Evolutionary conservation across 1,284 basidiomycete genomes (phyloP).

Genomic region (Cutaneotrichosporon spelunceum): DNA sequence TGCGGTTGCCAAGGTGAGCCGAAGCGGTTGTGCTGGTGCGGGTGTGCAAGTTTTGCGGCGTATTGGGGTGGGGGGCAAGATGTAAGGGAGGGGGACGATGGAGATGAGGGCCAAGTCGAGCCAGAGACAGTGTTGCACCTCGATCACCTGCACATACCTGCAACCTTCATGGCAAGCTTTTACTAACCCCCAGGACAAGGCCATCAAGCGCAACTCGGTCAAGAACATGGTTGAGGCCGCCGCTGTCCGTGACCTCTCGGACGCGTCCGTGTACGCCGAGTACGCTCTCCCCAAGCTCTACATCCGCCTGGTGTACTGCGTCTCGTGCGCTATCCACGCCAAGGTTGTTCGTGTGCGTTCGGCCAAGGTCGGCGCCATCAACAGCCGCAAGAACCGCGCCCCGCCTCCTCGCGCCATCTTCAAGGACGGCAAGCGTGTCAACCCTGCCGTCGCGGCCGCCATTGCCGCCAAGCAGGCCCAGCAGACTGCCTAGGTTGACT

Average conservation of each 20-base stretch:
- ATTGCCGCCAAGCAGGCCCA: conserved; percentile 54
- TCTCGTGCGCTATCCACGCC: conserved; percentile 99
- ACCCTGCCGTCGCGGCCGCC: conserved; percentile 70
- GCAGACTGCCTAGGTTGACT: conserved; percentile 2
- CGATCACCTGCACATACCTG: background rate
- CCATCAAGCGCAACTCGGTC: conserved; percentile 99
- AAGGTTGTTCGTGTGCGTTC: conserved; percentile 97
- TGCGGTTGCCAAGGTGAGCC: conserved; percentile 64
- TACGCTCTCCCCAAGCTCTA: conserved; percentile 97
- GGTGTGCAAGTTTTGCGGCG: background rate
- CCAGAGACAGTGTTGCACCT: background rate
- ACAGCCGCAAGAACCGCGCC: conserved; percentile 81
- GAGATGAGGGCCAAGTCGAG: background rate
- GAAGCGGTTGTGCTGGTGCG: background rate
- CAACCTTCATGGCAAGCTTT: background rate
- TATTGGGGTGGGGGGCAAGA: too few species aligned
- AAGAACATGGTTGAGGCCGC: conserved; percentile 99
- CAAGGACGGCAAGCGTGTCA: conserved; percentile 92
- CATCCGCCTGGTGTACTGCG: conserved; percentile 98
- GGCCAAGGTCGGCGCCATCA: conserved; percentile 64
- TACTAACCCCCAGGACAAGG: conserved; percentile 72
- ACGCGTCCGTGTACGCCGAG: conserved; percentile 93
- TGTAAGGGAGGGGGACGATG: background rate
- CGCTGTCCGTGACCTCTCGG: conserved; percentile 94
- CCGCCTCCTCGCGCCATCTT: conserved; percentile 94